Evolutionary conservation across 495 filamentous ascomycete genomes (phyloP).

Genomic region (Penicillium arizonense): DNA sequence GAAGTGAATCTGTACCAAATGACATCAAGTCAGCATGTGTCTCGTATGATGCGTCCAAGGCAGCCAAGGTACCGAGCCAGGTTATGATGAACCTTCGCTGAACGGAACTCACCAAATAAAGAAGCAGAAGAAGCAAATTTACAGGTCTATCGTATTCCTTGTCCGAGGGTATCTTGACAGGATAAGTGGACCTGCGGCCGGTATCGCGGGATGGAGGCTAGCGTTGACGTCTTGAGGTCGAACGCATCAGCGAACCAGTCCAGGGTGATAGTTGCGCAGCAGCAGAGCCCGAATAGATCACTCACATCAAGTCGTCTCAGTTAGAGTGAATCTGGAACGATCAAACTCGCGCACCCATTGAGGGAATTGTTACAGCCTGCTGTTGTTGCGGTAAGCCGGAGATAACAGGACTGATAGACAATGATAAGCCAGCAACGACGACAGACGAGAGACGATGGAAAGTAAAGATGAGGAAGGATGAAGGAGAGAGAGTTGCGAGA

Average conservation of each 20-base stretch:
- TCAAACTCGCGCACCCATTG: conserved; percentile 6
- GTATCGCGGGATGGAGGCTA: conserved; percentile 15
- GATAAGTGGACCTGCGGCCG: conserved; percentile 26
- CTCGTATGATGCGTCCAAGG: conserved; percentile 16
- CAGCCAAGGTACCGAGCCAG: conserved; percentile 21
- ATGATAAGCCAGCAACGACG: conserved; percentile 23
- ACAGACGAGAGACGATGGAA: conserved; percentile 1
- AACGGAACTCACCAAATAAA: conserved; percentile 24
- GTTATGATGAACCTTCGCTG: conserved; percentile 20
- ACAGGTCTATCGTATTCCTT: conserved; percentile 12
- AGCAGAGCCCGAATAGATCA: not conserved
- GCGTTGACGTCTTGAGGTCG: conserved; percentile 13
- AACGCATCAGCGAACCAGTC: conserved; percentile 8
- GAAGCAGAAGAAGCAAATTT: conserved; percentile 11
- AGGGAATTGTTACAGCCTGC: conserved; percentile 8
- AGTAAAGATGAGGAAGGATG: conserved; percentile 4
- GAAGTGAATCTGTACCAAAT: conserved; percentile 8
- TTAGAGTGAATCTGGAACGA: not conserved
- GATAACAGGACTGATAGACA: conserved; percentile 30
- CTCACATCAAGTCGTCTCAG: conserved; percentile 8
- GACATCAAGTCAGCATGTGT: conserved; percentile 33
- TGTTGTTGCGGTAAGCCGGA: conserved; percentile 27
- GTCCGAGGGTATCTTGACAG: conserved; percentile 6
- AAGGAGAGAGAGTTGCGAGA: conserved; percentile 12
- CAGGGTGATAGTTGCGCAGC: not conserved